phyloP scores from a whole-genome alignment of 75 land plant genomes.

The Pinus tabuliformis region DNA sequence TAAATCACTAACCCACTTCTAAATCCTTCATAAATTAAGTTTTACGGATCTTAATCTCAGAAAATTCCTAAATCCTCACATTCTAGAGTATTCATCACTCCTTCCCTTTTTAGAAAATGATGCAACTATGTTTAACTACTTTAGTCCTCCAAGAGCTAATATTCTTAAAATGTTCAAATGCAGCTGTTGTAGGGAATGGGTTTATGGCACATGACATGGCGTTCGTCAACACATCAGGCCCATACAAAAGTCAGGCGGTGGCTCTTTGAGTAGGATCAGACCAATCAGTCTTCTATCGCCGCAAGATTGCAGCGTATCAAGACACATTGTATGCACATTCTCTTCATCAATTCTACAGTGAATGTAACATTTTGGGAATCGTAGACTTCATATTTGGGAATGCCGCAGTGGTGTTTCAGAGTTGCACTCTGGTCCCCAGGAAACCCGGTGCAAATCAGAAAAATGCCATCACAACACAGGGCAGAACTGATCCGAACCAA shows the following conservation, averaged over 20 bases:
- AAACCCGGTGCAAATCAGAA: conserved; percentile 1
- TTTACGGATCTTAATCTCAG: too few relatives aligned
- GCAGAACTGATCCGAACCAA: conserved; percentile 14
- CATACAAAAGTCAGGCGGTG: conserved; percentile 17
- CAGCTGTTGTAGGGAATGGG: conserved; percentile 12
- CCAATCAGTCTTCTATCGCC: conserved; percentile 2
- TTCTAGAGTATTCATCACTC: too few relatives aligned
- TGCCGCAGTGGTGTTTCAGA: conserved; percentile 24
- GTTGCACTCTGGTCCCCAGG: conserved; percentile 6
- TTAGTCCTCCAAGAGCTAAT: not conserved
- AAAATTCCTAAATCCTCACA: too few relatives aligned
- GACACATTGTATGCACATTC: conserved; percentile 25
- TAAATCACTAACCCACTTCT: not conserved
- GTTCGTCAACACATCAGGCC: conserved; percentile 17
- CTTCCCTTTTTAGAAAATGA: too few relatives aligned
- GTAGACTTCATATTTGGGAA: conserved; percentile 31
- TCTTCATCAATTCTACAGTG: conserved; percentile 22
- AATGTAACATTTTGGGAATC: conserved; percentile 19
- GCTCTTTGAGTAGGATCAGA: conserved; percentile 19
- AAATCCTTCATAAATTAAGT: not conserved
- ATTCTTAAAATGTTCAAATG: not conserved
- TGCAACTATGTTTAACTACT: too few relatives aligned
- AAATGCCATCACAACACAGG: conserved; percentile 22
- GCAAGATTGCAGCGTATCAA: conserved; percentile 23
- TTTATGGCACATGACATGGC: conserved; percentile 14